Percentiles rank a stretch among this genome's conserved stretches.
These are phyloP conservation scores for Spirogloea muscicola DNA, from an alignment of 139 green algal species.

Conservation along the genomic window DNA sequence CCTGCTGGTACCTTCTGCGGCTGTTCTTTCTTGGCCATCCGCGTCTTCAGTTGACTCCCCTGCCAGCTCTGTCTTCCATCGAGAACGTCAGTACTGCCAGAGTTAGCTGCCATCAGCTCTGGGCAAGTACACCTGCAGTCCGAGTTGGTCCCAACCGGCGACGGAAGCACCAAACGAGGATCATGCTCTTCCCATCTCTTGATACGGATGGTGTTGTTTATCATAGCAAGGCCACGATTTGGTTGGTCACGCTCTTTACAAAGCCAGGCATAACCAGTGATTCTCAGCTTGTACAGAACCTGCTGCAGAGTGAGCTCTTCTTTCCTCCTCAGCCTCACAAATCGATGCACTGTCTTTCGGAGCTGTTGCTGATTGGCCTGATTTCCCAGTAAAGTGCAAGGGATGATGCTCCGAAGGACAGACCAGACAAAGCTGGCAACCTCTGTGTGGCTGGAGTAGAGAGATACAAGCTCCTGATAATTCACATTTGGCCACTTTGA, in stretches of 20 bases:
- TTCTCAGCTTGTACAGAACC: background rate
- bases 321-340: background rate
- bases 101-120: background rate
- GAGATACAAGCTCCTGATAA: background rate
- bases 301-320: conserved; percentile 13
- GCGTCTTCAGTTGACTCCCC: background rate
- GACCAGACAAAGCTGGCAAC: conserved; percentile 16
- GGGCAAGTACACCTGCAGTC: background rate
- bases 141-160: no score
- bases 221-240: no score
- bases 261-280: background rate
- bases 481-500: background rate
- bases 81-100: background rate
- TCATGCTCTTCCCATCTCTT: no score
- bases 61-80: background rate
- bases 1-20: background rate
- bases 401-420: conserved; percentile 5
- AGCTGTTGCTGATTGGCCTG: conserved; percentile 4
- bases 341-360: background rate
- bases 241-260: background rate
- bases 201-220: no score
- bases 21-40: background rate
- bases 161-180: no score
- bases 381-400: background rate
- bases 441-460: background rate